A percentile compares a stretch with the other conserved stretches of the same genome.
These are phyloP conservation scores for Leccinellum albellum DNA, from an alignment of 768 basidiomycete species.

Conservation along the genomic window DNA sequence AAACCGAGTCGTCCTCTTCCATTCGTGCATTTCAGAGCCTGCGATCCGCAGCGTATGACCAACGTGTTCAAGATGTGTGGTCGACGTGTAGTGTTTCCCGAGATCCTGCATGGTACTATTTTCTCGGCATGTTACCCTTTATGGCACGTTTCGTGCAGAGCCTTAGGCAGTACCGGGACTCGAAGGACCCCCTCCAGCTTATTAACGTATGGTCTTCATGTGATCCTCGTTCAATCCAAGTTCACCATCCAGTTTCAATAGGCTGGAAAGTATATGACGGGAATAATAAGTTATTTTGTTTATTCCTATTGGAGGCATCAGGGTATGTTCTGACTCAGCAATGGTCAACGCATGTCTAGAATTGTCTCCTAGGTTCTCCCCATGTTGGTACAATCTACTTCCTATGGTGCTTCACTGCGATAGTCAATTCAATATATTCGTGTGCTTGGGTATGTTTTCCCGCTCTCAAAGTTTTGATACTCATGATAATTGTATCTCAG, in stretches of 20 bases:
- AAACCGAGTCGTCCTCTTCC: not conserved
- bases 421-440: conserved; percentile 65
- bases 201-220: conserved; percentile 59
- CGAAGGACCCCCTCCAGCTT: conserved; percentile 66
- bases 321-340: conserved; percentile 33
- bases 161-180: conserved; percentile 81
- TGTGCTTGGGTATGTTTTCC: conserved; percentile 64
- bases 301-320: conserved; percentile 77
- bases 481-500: conserved; percentile 34
- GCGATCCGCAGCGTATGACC: conserved; percentile 11
- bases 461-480: not conserved
- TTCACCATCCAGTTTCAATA: conserved; percentile 27
- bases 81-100: conserved; percentile 33
- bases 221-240: not conserved
- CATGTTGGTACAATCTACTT: conserved; percentile 50
- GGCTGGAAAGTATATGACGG: conserved; percentile 80
- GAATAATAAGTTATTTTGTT: conserved; percentile 59
- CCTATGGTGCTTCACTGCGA: conserved; percentile 65
- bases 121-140: conserved; percentile 62
- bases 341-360: not conserved
- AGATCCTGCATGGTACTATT: conserved; percentile 60
- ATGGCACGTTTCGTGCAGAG: conserved; percentile 80
- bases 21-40: not conserved
- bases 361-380: conserved; percentile 25
- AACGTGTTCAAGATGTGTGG: conserved; percentile 45